Evolutionary conservation across 2,329 filamentous ascomycete species (phyloP).

Genomic region (Juglanconis juglandina): DNA sequence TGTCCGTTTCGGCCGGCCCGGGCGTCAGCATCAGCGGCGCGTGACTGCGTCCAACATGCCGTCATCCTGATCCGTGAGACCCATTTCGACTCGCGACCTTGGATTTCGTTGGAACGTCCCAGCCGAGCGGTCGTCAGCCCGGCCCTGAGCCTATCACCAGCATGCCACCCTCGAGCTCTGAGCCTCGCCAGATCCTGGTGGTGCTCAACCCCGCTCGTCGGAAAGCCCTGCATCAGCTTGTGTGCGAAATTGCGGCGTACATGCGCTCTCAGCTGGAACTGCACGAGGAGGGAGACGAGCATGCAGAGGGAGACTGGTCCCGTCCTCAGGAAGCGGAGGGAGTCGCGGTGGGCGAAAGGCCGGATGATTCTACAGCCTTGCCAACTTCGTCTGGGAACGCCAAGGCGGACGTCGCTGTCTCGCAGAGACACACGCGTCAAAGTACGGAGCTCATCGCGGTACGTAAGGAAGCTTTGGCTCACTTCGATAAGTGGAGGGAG

Average conservation of each 20-base stretch:
- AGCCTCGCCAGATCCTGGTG: slow-evolving; percentile 54
- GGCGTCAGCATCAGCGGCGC: too few species aligned
- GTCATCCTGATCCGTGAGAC: too few species aligned
- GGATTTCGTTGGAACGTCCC: too few species aligned
- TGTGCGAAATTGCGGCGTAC: slow-evolving; percentile 49
- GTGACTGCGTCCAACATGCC: too few species aligned
- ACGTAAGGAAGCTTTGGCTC: slow-evolving; percentile 55
- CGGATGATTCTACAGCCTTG: slow-evolving; percentile 27
- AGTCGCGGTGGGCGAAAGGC: slow-evolving; percentile 2
- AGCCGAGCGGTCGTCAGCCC: too few species aligned
- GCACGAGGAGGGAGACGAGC: slow-evolving; percentile 19
- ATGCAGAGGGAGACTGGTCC: background rate
- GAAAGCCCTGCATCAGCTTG: slow-evolving; percentile 47
- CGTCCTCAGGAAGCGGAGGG: background rate
- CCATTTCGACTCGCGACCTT: too few species aligned
- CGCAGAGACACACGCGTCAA: slow-evolving; percentile 17
- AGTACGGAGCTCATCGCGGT: slow-evolving; percentile 34
- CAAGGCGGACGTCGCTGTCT: slow-evolving; percentile 13
- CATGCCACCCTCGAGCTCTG: slow-evolving; percentile 54
- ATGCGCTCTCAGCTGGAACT: slow-evolving; percentile 52
- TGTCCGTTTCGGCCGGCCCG: too few species aligned
- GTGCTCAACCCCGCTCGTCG: slow-evolving; percentile 51
- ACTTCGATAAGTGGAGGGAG: slow-evolving; percentile 76
- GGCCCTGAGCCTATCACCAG: background rate
- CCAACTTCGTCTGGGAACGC: slow-evolving; percentile 1